Evolutionary conservation across 2,329 filamentous ascomycete species (phyloP).

Genomic region (Botrytis cinerea): DNA sequence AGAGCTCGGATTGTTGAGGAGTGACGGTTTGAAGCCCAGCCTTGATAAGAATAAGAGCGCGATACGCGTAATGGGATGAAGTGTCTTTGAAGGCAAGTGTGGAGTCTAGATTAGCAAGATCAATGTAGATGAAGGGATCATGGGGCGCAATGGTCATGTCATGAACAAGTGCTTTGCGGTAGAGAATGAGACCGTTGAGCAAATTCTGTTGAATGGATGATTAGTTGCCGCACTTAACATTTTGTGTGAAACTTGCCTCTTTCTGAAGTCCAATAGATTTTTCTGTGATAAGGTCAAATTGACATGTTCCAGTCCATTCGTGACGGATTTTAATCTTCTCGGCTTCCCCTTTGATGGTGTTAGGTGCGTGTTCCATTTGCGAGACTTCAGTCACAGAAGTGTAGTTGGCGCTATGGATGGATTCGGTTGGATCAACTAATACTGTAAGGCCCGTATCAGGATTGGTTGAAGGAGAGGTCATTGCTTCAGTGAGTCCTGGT

Average conservation of each 20-base stretch:
- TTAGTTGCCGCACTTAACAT: not conserved
- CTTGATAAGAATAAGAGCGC: conserved; percentile 32
- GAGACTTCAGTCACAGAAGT: not conserved
- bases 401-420: not conserved
- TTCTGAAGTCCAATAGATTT: conserved; percentile 24
- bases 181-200: conserved; percentile 26
- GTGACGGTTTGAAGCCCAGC: conserved; percentile 25
- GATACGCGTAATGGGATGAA: conserved; percentile 28
- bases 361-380: not conserved
- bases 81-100: conserved; percentile 37
- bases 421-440: not conserved
- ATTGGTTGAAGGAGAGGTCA: not conserved
- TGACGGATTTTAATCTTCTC: conserved; percentile 18
- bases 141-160: conserved; percentile 27
- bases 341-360: not conserved
- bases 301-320: conserved; percentile 35
- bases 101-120: conserved; percentile 26
- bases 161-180: conserved; percentile 25
- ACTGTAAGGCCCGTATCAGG: not conserved
- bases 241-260: conserved; percentile 22
- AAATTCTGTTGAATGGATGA: conserved; percentile 20
- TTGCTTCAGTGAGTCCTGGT: not conserved
- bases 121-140: conserved; percentile 30
- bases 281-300: conserved; percentile 20
- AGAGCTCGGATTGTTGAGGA: conserved; percentile 2